Percentiles rank a stretch among this genome's conserved stretches.
Evolutionary conservation across 176 grass and related monocot genomes (phyloP).

Genomic region (Secale cereale): DNA sequence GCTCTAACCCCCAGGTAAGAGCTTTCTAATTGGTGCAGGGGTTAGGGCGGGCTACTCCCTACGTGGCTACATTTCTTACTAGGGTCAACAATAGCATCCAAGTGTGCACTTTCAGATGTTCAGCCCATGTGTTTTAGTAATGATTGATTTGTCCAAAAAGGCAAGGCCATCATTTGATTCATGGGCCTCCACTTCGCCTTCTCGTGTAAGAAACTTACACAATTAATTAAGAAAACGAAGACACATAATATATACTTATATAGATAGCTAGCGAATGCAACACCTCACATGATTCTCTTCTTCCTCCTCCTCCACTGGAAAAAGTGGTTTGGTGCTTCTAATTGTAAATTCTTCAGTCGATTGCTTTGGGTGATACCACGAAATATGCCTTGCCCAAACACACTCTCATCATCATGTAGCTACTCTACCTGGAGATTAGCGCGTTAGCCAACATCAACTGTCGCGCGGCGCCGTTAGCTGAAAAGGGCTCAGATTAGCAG

Average conservation of each 20-base stretch:
- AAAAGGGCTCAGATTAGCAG: slow-evolving; percentile 31
- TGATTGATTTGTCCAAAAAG: slow-evolving; percentile 42
- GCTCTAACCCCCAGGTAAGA: slow-evolving; percentile 29
- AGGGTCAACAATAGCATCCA: slow-evolving; percentile 66
- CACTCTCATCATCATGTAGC: slow-evolving; percentile 42
- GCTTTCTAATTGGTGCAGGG: slow-evolving; percentile 39
- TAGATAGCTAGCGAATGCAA: slow-evolving; percentile 36
- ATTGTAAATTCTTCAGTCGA: slow-evolving; percentile 27
- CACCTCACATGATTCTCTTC: slow-evolving; percentile 75
- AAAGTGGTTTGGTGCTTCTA: slow-evolving; percentile 47
- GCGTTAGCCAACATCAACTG: slow-evolving; percentile 43
- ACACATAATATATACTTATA: not conserved
- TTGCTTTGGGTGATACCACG: slow-evolving; percentile 37
- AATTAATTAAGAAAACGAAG: not conserved
- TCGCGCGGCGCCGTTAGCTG: slow-evolving; percentile 40
- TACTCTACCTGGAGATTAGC: slow-evolving; percentile 42
- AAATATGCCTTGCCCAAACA: slow-evolving; percentile 29
- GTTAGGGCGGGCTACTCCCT: slow-evolving; percentile 31
- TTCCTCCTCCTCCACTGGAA: slow-evolving; percentile 45
- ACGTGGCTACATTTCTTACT: slow-evolving; percentile 38
- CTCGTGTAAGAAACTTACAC: not conserved
- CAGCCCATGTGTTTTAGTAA: slow-evolving; percentile 49
- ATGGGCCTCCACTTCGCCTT: slow-evolving; percentile 33
- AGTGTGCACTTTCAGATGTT: slow-evolving; percentile 42
- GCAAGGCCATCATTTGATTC: slow-evolving; percentile 41